Evolutionary conservation across 129 eudicot species (phyloP).

Genomic region (Dittrichia graveolens): DNA sequence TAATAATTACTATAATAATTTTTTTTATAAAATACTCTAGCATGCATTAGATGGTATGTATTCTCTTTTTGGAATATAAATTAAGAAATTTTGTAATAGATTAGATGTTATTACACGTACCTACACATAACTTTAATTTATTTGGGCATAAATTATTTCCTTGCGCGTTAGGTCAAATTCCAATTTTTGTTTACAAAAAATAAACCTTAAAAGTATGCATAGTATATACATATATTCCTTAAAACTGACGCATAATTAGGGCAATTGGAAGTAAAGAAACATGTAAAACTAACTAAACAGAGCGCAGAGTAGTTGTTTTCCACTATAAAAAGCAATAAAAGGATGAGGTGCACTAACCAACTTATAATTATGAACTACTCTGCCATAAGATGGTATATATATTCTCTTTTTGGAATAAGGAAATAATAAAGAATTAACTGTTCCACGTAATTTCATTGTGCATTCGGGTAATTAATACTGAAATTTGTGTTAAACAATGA

Average conservation of each 20-base stretch:
- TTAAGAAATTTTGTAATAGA: background rate
- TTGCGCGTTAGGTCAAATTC: no score
- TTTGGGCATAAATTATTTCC: no score
- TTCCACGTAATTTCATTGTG: no score
- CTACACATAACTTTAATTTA: no score
- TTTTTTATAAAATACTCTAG: conserved; percentile 19
- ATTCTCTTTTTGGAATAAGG: background rate
- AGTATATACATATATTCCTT: no score
- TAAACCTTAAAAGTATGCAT: no score
- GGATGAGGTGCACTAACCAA: conserved; percentile 7
- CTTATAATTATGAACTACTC: conserved; percentile 17
- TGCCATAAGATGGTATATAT: background rate
- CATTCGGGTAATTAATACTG: no score
- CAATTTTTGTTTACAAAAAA: no score
- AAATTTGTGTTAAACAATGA: no score
- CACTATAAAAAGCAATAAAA: background rate
- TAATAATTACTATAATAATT: background rate
- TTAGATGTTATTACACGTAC: no score
- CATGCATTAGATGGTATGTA: background rate
- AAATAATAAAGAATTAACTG: background rate
- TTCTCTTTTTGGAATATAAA: background rate
- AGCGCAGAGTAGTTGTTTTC: conserved; percentile 2
- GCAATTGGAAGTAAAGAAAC: background rate
- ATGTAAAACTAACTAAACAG: background rate
- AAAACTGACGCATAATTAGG: no score